Conservation (phyloP, 106 monocot species). For the Dendrobium nobile region DNA sequence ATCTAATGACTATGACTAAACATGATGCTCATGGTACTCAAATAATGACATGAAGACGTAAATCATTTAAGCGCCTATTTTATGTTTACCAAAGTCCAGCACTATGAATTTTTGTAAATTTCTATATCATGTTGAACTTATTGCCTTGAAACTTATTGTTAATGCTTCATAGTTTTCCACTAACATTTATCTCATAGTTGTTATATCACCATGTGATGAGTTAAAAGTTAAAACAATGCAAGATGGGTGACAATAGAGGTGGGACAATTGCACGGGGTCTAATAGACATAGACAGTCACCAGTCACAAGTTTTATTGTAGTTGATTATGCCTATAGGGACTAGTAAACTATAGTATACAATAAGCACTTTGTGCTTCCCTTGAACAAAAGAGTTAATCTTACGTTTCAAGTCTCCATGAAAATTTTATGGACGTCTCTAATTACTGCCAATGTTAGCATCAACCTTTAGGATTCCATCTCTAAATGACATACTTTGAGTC, state of each 20-base stretch:
- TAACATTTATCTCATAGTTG: background rate
- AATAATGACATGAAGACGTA: background rate
- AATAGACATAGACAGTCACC: background rate
- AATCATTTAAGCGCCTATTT: background rate
- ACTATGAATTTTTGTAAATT: background rate
- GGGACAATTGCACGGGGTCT: background rate
- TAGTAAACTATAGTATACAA: background rate
- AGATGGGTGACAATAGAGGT: background rate
- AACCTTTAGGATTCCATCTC: too few species aligned
- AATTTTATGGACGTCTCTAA: too few species aligned
- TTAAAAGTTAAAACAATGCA: background rate
- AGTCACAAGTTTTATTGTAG: background rate
- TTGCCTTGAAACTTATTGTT: too few species aligned
- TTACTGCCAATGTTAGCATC: too few species aligned
- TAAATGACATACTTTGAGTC: too few species aligned
- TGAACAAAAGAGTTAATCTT: too few species aligned
- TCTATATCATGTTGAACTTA: background rate
- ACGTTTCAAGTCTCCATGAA: too few species aligned
- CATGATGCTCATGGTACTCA: background rate
- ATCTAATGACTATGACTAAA: background rate
- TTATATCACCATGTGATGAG: background rate
- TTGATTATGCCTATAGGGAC: background rate
- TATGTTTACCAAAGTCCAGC: background rate
- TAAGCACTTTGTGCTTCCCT: background rate
- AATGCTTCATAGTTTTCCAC: background rate